Evolutionary conservation across 768 basidiomycete genomes (phyloP).

Genomic region (Mrakia blollopis): DNA sequence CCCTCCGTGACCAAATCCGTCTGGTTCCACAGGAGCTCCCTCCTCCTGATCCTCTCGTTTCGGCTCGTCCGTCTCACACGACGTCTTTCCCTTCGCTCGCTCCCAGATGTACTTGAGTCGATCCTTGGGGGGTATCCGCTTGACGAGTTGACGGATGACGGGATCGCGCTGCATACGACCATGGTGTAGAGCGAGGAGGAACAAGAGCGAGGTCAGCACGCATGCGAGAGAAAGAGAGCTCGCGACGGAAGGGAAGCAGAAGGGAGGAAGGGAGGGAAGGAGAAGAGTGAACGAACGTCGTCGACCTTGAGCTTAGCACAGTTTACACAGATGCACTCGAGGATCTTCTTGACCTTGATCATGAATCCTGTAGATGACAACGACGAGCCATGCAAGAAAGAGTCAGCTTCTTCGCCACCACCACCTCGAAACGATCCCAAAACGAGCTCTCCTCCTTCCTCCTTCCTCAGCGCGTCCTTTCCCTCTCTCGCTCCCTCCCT

Average conservation of each 20-base stretch:
- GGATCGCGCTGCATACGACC: constrained; percentile 37
- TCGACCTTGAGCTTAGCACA: constrained; percentile 97
- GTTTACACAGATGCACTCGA: constrained; percentile 97
- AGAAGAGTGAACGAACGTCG: constrained; percentile 70
- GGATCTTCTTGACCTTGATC: constrained; percentile 98
- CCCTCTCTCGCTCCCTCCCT: background rate
- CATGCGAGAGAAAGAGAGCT: constrained; percentile 39
- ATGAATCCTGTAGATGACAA: constrained; percentile 65
- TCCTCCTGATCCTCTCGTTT: constrained; percentile 68
- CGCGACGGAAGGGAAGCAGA: constrained; percentile 65
- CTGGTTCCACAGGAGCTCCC: constrained; percentile 34
- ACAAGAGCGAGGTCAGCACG: background rate
- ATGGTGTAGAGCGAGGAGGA: background rate
- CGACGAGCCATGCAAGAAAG: background rate
- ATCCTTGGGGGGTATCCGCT: constrained; percentile 42
- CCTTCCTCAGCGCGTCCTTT: background rate
- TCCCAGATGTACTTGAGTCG: constrained; percentile 45
- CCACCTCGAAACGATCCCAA: background rate
- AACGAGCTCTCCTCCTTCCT: background rate
- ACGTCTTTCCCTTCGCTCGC: constrained; percentile 53
- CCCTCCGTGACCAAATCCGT: constrained; percentile 71
- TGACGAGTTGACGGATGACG: constrained; percentile 36
- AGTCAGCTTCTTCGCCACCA: background rate
- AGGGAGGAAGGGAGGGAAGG: background rate
- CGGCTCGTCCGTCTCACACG: constrained; percentile 81